These are phyloP conservation scores for Aspergillus candidus DNA, from an alignment of 2,329 filamentous ascomycete species.

Conservation along the genomic window DNA sequence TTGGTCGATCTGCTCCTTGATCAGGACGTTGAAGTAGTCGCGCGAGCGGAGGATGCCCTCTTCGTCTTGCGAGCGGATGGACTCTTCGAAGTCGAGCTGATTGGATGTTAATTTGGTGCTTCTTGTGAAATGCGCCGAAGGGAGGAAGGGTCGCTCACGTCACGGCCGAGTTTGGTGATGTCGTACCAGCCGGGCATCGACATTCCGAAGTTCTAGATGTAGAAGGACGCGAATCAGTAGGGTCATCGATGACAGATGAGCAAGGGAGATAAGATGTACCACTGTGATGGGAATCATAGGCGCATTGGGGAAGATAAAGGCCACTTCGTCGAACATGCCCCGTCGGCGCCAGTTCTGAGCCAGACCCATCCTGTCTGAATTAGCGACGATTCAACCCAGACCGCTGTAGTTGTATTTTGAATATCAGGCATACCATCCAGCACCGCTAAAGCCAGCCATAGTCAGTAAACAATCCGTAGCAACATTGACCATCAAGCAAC, in stretches of 20 bases:
- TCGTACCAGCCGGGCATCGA: slow-evolving; percentile 66
- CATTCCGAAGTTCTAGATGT: slow-evolving; percentile 62
- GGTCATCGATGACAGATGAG: not conserved
- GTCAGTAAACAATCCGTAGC: slow-evolving; percentile 1
- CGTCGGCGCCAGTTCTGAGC: slow-evolving; percentile 82
- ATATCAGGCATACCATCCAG: slow-evolving; percentile 37
- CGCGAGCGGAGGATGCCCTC: slow-evolving; percentile 66
- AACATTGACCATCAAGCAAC: slow-evolving; percentile 7
- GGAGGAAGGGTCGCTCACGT: slow-evolving; percentile 25
- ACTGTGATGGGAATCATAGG: slow-evolving; percentile 80
- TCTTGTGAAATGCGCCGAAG: not conserved
- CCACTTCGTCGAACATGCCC: slow-evolving; percentile 76
- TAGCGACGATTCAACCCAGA: not conserved
- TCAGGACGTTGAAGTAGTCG: slow-evolving; percentile 70
- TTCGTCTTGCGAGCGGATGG: slow-evolving; percentile 46
- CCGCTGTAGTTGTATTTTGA: not conserved
- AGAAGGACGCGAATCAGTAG: not conserved
- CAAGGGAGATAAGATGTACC: slow-evolving; percentile 43
- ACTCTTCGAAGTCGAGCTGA: slow-evolving; percentile 38
- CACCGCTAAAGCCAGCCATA: slow-evolving; percentile 35
- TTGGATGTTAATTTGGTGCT: not conserved
- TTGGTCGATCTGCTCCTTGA: slow-evolving; percentile 71
- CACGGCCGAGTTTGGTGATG: slow-evolving; percentile 40
- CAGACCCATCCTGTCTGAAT: slow-evolving; percentile 54
- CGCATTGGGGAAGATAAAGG: slow-evolving; percentile 91